Evolutionary conservation across 495 filamentous ascomycete species (phyloP).

Genomic region (Cercophora sp.): DNA sequence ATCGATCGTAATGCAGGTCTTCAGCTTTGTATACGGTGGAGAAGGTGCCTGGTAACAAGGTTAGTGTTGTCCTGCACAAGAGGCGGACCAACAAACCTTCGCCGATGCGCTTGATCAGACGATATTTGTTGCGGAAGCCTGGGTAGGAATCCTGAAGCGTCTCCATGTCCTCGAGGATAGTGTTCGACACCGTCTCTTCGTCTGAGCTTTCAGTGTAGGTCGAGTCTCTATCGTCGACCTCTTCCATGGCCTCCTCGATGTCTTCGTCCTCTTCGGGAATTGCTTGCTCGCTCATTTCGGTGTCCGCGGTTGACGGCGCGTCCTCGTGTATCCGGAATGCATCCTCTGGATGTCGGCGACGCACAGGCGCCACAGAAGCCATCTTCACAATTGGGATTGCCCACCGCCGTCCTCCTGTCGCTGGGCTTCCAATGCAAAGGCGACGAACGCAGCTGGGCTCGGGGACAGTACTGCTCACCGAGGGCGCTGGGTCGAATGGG

Average conservation of each 20-base stretch:
- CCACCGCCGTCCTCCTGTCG: too few relatives aligned
- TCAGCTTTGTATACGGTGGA: slow-evolving; percentile 99
- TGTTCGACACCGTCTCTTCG: slow-evolving; percentile 65
- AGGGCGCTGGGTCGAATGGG: too few relatives aligned
- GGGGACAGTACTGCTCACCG: too few relatives aligned
- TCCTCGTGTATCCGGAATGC: slow-evolving; percentile 42
- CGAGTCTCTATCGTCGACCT: slow-evolving; percentile 45
- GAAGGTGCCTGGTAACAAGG: slow-evolving; percentile 69
- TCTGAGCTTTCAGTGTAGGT: slow-evolving; percentile 49
- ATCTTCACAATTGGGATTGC: slow-evolving; percentile 5
- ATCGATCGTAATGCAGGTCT: slow-evolving; percentile 81
- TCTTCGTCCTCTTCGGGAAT: slow-evolving; percentile 23
- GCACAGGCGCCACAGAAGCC: slow-evolving; percentile 11
- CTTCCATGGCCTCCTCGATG: slow-evolving; percentile 32
- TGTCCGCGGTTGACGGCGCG: slow-evolving; percentile 32
- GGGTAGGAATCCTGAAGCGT: slow-evolving; percentile 76
- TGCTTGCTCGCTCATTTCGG: slow-evolving; percentile 33
- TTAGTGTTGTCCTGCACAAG: slow-evolving; percentile 4
- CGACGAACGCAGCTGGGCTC: too few relatives aligned
- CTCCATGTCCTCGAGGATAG: slow-evolving; percentile 78
- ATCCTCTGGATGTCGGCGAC: slow-evolving; percentile 21
- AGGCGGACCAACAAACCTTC: slow-evolving; percentile 58
- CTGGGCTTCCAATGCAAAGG: too few relatives aligned
- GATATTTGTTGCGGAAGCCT: slow-evolving; percentile 76
- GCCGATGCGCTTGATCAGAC: slow-evolving; percentile 93